Percentiles rank a stretch among this genome's conserved stretches.
Conservation (phyloP, 2,329 filamentous ascomycete species). For the Phaeosphaeria sp. region DNA sequence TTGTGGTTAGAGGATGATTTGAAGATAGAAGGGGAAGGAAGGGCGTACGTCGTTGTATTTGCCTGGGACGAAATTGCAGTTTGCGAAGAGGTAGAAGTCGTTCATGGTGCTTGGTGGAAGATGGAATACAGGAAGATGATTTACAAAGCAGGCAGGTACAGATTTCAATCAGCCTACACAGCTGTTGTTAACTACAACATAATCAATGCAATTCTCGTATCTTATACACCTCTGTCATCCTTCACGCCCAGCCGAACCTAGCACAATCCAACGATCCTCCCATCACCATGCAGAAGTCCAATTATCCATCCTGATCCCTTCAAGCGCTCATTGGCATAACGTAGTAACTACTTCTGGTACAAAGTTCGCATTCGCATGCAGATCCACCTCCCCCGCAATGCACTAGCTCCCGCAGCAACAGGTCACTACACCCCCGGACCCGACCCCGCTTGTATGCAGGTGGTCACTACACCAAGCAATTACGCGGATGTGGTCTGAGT, state of each 20-base stretch:
- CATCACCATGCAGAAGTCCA: background rate
- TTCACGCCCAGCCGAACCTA: background rate
- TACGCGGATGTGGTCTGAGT: background rate
- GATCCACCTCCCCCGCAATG: constrained; percentile 12
- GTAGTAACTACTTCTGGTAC: background rate
- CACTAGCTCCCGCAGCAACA: constrained; percentile 17
- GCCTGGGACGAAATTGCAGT: constrained; percentile 49
- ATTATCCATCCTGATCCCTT: background rate
- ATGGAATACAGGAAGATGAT: too few species aligned
- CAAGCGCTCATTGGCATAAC: background rate
- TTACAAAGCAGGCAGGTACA: too few species aligned
- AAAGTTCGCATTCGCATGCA: constrained; percentile 14
- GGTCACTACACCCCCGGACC: constrained; percentile 12
- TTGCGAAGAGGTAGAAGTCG: constrained; percentile 39
- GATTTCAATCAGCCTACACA: too few species aligned
- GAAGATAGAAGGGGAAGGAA: background rate
- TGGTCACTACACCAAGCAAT: constrained; percentile 13
- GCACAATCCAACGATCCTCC: background rate
- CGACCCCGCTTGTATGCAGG: constrained; percentile 2
- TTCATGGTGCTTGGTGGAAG: too few species aligned
- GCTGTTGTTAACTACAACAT: too few species aligned
- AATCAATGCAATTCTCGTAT: background rate
- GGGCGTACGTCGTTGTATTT: constrained; percentile 40
- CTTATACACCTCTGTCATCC: background rate
- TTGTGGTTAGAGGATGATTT: background rate